Percentiles rank a stretch among this genome's conserved stretches.
These are phyloP conservation scores for Ceratobasidium sp. DNA, from an alignment of 1,284 basidiomycete species.

Conservation along the genomic window DNA sequence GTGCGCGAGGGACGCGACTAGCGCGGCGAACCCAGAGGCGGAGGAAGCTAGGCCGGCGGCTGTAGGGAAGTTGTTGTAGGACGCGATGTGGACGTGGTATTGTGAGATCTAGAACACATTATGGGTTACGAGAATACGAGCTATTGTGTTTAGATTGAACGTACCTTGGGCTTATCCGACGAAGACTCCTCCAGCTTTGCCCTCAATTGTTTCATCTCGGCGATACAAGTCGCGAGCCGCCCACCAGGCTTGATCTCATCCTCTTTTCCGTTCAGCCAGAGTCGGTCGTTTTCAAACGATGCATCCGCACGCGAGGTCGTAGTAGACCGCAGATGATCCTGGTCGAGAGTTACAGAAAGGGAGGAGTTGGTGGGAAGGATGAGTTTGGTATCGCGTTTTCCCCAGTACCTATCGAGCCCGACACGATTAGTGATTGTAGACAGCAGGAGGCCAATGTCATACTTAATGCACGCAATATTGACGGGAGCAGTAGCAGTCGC, in stretches of 20 bases:
- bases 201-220: constrained; percentile 86
- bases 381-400: constrained; percentile 94
- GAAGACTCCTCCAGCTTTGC: constrained; percentile 79
- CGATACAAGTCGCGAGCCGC: constrained; percentile 88
- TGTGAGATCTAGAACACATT: constrained; percentile 71
- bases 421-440: constrained; percentile 31
- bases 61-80: constrained; percentile 99
- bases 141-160: constrained; percentile 17
- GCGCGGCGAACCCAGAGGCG: constrained; percentile 95
- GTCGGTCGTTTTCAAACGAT: constrained; percentile 78
- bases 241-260: constrained; percentile 88
- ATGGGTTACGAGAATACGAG: constrained; percentile 26
- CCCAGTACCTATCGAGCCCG: constrained; percentile 83
- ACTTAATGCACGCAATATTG: constrained; percentile 98
- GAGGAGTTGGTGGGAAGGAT: constrained; percentile 99
- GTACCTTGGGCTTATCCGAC: constrained; percentile 74
- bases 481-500: constrained; percentile 94
- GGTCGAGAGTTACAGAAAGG: constrained; percentile 95
- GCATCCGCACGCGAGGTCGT: constrained; percentile 91
- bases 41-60: constrained; percentile 98
- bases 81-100: constrained; percentile 86
- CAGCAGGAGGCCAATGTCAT: constrained; percentile 52
- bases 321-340: constrained; percentile 94
- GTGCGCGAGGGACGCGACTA: constrained; percentile 88
- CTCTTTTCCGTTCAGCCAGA: constrained; percentile 96